These are phyloP conservation scores for Auricularia cornea DNA, from an alignment of 768 basidiomycete species.

Conservation along the genomic window DNA sequence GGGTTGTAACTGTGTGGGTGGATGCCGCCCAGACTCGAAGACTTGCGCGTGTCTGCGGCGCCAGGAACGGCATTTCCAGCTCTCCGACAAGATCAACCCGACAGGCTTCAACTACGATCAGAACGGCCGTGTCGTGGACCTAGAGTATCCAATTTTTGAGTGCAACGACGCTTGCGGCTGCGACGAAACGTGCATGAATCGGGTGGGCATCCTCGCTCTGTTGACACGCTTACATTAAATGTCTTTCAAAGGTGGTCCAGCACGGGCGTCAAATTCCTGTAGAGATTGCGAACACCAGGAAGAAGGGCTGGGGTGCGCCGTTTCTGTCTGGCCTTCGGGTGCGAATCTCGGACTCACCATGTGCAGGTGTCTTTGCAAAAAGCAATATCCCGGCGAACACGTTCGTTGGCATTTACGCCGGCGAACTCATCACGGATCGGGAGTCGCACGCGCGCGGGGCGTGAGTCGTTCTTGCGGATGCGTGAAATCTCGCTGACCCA, in stretches of 20 bases:
- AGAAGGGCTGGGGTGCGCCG: slow-evolving; percentile 79
- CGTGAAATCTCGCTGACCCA: background rate
- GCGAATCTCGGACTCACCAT: too few species aligned
- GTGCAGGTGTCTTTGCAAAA: slow-evolving; percentile 60
- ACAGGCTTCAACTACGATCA: slow-evolving; percentile 61
- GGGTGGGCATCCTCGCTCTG: slow-evolving; percentile 42
- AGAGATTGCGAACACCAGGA: slow-evolving; percentile 56
- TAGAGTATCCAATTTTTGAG: slow-evolving; percentile 67
- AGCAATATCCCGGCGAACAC: slow-evolving; percentile 59
- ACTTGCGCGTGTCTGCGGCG: slow-evolving; percentile 61
- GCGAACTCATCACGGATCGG: slow-evolving; percentile 66
- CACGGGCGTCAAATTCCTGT: slow-evolving; percentile 59
- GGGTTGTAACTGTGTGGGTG: slow-evolving; percentile 69
- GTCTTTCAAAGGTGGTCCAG: slow-evolving; percentile 60
- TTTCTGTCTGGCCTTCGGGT: background rate
- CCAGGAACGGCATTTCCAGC: slow-evolving; percentile 39
- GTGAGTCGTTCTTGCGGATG: slow-evolving; percentile 30
- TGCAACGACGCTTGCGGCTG: slow-evolving; percentile 80
- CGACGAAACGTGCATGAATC: slow-evolving; percentile 70
- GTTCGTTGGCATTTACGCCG: slow-evolving; percentile 79
- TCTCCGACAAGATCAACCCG: slow-evolving; percentile 20
- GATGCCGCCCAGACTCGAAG: slow-evolving; percentile 65
- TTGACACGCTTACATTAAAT: background rate
- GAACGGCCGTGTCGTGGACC: slow-evolving; percentile 36
- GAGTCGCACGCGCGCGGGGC: slow-evolving; percentile 60